Evolutionary conservation across 169 alveolate genomes (phyloP).

Genomic region (Toxoplasma gondii): DNA sequence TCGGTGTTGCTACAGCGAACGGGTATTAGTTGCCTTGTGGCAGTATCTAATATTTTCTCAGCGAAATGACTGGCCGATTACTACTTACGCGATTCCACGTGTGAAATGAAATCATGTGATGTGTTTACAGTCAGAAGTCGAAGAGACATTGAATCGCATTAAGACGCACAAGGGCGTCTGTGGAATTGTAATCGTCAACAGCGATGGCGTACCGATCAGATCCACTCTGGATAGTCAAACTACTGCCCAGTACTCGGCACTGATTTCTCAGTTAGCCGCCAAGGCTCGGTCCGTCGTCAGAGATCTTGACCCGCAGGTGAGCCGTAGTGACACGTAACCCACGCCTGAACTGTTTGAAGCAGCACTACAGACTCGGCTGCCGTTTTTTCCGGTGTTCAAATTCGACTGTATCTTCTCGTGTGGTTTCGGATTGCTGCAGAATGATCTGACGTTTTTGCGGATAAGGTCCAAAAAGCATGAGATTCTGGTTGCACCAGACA

Average conservation of each 20-base stretch:
- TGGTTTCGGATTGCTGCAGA: constrained; percentile 71
- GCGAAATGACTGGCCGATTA: no score
- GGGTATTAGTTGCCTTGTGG: no score
- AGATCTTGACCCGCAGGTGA: constrained; percentile 82
- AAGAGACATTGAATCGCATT: constrained; percentile 93
- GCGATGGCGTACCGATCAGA: constrained; percentile 82
- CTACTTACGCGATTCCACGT: no score
- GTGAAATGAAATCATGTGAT: background rate
- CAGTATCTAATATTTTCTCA: no score
- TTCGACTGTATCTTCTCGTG: background rate
- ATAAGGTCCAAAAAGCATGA: constrained; percentile 92
- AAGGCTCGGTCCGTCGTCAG: constrained; percentile 86
- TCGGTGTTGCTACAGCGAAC: no score
- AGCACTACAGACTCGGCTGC: background rate
- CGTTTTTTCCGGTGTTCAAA: background rate
- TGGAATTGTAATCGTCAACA: constrained; percentile 90
- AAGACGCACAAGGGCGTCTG: constrained; percentile 93
- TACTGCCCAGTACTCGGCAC: constrained; percentile 78
- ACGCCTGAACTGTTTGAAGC: background rate
- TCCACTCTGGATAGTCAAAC: constrained; percentile 83
- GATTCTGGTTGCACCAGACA: constrained; percentile 95
- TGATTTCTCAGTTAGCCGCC: constrained; percentile 83
- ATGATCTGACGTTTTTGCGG: constrained; percentile 91
- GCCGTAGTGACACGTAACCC: background rate
- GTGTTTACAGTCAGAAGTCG: constrained; percentile 82